A percentile compares a stretch with the other conserved stretches of the same genome.
Evolutionary conservation across 352 stramenopile species (phyloP).

Genomic region (Phytophthora crassamura): DNA sequence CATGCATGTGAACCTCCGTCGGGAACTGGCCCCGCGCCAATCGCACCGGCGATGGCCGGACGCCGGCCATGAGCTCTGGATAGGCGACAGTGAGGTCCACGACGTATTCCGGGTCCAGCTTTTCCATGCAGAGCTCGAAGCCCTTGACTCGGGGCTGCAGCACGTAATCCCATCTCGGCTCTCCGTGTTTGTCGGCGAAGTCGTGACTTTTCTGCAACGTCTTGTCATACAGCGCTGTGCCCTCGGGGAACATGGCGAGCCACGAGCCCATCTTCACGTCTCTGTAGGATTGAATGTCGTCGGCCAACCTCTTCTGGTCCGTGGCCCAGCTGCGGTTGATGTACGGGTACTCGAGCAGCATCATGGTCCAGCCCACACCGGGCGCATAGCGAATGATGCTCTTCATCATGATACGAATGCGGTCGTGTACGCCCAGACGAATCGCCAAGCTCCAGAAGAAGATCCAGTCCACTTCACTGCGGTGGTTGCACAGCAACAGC

Average conservation of each 20-base stretch:
- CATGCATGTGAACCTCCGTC: slow-evolving; percentile 75
- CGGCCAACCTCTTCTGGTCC: slow-evolving; percentile 58
- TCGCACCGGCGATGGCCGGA: slow-evolving; percentile 75
- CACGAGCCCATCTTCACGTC: slow-evolving; percentile 51
- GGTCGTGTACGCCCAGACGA: slow-evolving; percentile 69
- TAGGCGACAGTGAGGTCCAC: slow-evolving; percentile 83
- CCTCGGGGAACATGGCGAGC: slow-evolving; percentile 85
- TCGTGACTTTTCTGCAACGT: slow-evolving; percentile 69
- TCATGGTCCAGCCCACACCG: slow-evolving; percentile 69
- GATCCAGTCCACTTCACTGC: slow-evolving; percentile 85
- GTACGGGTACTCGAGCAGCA: slow-evolving; percentile 78
- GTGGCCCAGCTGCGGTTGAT: slow-evolving; percentile 77
- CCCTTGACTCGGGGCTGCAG: slow-evolving; percentile 69
- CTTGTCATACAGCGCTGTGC: slow-evolving; percentile 74
- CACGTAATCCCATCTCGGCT: slow-evolving; percentile 70
- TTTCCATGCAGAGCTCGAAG: slow-evolving; percentile 71
- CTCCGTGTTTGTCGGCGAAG: slow-evolving; percentile 54
- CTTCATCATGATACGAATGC: slow-evolving; percentile 86
- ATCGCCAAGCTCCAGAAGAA: slow-evolving; percentile 83
- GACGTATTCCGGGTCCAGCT: slow-evolving; percentile 72
- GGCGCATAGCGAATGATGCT: slow-evolving; percentile 65
- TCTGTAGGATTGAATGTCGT: slow-evolving; percentile 63
- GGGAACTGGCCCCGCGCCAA: slow-evolving; percentile 73
- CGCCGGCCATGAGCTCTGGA: slow-evolving; percentile 69
- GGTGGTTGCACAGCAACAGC: slow-evolving; percentile 79